Percentiles rank a stretch among this genome's conserved stretches.
phyloP scores from a whole-genome alignment of 768 basidiomycete species.

The Podaxis mareebaensis region DNA sequence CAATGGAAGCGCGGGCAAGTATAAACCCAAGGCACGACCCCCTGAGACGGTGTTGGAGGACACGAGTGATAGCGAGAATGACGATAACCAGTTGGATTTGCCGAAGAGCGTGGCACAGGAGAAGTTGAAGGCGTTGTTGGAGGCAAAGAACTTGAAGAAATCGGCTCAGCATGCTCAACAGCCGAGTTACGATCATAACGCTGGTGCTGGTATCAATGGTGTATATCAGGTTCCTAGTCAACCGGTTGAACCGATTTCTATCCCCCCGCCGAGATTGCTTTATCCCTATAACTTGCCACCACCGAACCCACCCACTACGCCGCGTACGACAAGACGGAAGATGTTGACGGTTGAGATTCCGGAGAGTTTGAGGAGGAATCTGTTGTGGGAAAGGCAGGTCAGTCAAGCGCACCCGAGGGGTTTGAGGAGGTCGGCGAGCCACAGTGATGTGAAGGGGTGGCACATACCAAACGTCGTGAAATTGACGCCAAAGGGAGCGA shows the following conservation, averaged over 20 bases:
- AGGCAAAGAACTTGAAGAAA: slow-evolving; percentile 43
- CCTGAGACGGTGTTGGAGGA: slow-evolving; percentile 68
- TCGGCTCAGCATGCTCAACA: slow-evolving; percentile 21
- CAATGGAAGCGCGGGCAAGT: slow-evolving; percentile 25
- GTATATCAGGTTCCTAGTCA: slow-evolving; percentile 18
- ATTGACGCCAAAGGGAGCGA: slow-evolving; percentile 37
- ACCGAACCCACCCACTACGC: slow-evolving; percentile 68
- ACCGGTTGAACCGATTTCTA: slow-evolving; percentile 42
- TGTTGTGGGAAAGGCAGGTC: slow-evolving; percentile 80
- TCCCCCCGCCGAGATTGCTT: slow-evolving; percentile 43
- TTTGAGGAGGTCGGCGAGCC: slow-evolving; percentile 31
- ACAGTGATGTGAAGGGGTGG: slow-evolving; percentile 31
- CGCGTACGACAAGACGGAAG: slow-evolving; percentile 78
- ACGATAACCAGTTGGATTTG: slow-evolving; percentile 45
- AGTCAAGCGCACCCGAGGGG: slow-evolving; percentile 50
- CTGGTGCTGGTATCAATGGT: slow-evolving; percentile 18
- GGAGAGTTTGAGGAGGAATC: slow-evolving; percentile 77
- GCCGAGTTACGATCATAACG: slow-evolving; percentile 15
- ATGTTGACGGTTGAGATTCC: slow-evolving; percentile 87
- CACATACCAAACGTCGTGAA: slow-evolving; percentile 41
- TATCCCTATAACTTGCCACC: slow-evolving; percentile 77
- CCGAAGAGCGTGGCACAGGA: slow-evolving; percentile 72
- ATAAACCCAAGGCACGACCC: slow-evolving; percentile 67
- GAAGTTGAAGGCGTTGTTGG: slow-evolving; percentile 55
- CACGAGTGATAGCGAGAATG: slow-evolving; percentile 47